These are phyloP conservation scores for Suillus tomentosus DNA, from an alignment of 768 basidiomycete genomes.

Conservation along the genomic window DNA sequence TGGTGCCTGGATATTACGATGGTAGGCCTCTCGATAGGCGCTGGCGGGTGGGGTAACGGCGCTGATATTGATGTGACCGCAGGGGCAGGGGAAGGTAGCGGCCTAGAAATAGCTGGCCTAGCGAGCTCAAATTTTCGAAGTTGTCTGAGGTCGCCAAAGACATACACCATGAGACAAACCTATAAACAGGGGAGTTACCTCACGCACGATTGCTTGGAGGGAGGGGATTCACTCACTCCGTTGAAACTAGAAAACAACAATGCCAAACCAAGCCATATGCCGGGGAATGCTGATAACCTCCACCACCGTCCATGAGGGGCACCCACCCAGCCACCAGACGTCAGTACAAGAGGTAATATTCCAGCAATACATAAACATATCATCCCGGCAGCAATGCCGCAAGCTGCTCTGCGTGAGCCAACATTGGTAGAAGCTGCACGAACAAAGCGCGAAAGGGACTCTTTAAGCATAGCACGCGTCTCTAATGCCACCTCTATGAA, in stretches of 20 bases:
- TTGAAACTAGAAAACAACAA: constrained; percentile 63
- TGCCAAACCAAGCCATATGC: constrained; percentile 69
- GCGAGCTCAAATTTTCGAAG: constrained; percentile 78
- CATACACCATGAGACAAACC: constrained; percentile 73
- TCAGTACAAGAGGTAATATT: constrained; percentile 54
- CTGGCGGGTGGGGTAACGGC: constrained; percentile 15
- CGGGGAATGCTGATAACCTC: constrained; percentile 62
- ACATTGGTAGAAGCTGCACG: constrained; percentile 67
- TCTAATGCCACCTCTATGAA: constrained; percentile 63
- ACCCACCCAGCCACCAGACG: constrained; percentile 36
- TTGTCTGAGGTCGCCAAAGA: constrained; percentile 80
- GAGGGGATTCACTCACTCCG: constrained; percentile 46
- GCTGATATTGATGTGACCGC: constrained; percentile 16
- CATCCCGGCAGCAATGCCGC: constrained; percentile 66
- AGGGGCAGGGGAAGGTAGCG: constrained; percentile 22
- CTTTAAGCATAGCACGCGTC: constrained; percentile 58
- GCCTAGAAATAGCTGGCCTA: constrained; percentile 62
- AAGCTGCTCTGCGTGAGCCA: constrained; percentile 67
- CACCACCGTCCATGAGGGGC: constrained; percentile 48
- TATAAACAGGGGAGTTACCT: constrained; percentile 13
- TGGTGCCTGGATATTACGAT: neutral
- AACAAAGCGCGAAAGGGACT: constrained; percentile 67
- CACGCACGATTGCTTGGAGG: neutral
- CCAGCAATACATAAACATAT: constrained; percentile 50
- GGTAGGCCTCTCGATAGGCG: neutral